Evolutionary conservation across 257 asterid genomes (phyloP), one percentile per base, ranked within the genome.

Genomic region (Solanum piurae): DNA sequence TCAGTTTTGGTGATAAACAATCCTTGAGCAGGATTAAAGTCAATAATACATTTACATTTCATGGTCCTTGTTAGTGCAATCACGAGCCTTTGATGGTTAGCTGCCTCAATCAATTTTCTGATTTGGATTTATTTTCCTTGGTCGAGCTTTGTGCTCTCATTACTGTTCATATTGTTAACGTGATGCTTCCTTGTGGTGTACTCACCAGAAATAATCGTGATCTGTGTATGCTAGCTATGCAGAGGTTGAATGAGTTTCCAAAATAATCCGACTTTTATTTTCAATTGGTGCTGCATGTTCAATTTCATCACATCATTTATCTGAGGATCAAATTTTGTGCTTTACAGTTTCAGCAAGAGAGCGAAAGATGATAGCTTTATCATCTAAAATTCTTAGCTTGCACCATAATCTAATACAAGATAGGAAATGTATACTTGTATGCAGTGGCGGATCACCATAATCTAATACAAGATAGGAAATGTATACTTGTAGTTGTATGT

Each of bases 1-100:
- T 60, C 31, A 58, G 86, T 91, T 86, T 90, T 87, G 89, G 89
- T 88, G 89, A 90, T 88, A 87, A 85, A 58, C 89, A 86, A 89
- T 90, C 90, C 80, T 82, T 72, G 87, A 86, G 91, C 79, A 86
- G 89, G 89, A 75, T 62, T 88, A 66, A 71, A 83, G 79, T 83
- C 64, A 88, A 89, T 90, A 90, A 87, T 86, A 60, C 60, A 38
- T 84, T 89, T 89, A 25, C 34, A 31, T 52, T 85, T 87, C 58
- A 37, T 73, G 60, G 12, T 85, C 83, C 52, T 29, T 49, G 84
- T 83, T 73, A 9, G 16, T 75, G 42, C 89, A 62, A 36, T 71
- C 64, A 80, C 58, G 77, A 75, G 86, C 80, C 76, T 71, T 44
- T 69, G 33, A 52, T 86, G 85, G 38, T 80, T 86, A 34, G 84